phyloP scores from a whole-genome alignment of 441 rosid species.

The Populus hybrid region DNA sequence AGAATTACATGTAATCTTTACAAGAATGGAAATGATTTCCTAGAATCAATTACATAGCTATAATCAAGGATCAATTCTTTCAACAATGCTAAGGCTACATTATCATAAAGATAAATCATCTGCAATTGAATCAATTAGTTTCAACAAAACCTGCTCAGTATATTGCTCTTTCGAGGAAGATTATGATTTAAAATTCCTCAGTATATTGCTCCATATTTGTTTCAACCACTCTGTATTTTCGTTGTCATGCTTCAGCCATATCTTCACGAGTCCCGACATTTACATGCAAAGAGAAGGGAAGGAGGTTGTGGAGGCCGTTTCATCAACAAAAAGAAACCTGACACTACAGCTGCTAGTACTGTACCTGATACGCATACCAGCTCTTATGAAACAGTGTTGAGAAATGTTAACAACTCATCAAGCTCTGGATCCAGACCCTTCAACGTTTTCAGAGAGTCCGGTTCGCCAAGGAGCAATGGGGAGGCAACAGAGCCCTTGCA shows the following conservation, averaged over 20 bases:
- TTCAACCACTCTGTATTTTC: not conserved
- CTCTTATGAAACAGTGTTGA: conserved; percentile 12
- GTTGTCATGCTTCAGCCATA: conserved; percentile 52
- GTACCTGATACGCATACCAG: conserved; percentile 3
- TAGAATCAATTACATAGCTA: too few species aligned
- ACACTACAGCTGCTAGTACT: conserved; percentile 7
- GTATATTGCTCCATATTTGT: too few species aligned
- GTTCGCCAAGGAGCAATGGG: conserved; percentile 17
- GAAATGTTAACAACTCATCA: not conserved
- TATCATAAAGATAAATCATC: too few species aligned
- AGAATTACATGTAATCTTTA: too few species aligned
- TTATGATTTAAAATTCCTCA: too few species aligned
- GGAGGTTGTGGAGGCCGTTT: conserved; percentile 87
- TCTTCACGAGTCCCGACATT: conserved; percentile 92
- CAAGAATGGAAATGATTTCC: too few species aligned
- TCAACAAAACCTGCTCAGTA: too few species aligned
- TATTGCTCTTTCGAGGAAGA: too few species aligned
- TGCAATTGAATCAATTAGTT: too few species aligned
- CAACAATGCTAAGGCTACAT: too few species aligned
- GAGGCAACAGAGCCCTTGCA: conserved; percentile 1
- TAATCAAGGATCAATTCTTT: too few species aligned
- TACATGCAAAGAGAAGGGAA: conserved; percentile 83
- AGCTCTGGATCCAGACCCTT: conserved; percentile 8
- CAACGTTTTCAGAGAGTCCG: not conserved
- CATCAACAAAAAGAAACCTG: conserved; percentile 47